These are phyloP conservation scores for Cardamine occulta DNA, from an alignment of 345 rosid genomes.

Conservation along the genomic window DNA sequence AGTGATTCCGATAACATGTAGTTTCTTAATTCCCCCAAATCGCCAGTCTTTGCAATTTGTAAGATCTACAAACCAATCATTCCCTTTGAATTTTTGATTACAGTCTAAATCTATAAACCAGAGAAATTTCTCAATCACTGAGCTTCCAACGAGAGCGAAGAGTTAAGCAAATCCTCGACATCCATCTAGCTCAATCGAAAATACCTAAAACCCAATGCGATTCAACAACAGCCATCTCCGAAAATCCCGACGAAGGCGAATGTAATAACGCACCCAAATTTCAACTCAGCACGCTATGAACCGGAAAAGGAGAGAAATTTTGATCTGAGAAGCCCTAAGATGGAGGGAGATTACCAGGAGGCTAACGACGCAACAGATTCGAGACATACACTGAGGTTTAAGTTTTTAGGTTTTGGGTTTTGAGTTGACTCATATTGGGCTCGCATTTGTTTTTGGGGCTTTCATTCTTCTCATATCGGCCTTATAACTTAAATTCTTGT, in stretches of 20 bases:
- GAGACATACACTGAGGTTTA: slow-evolving; percentile 35
- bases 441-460: slow-evolving; percentile 3
- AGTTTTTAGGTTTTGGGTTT: slow-evolving; percentile 37
- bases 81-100: neutral
- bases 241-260: neutral
- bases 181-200: slow-evolving; percentile 31
- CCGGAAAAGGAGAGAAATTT: slow-evolving; percentile 30
- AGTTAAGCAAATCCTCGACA: slow-evolving; percentile 7
- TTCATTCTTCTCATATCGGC: neutral
- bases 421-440: slow-evolving; percentile 21
- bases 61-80: slow-evolving; percentile 26
- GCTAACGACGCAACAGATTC: slow-evolving; percentile 30
- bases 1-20: slow-evolving; percentile 29
- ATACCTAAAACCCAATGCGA: slow-evolving; percentile 31
- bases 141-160: neutral
- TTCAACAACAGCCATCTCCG: neutral
- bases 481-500: neutral
- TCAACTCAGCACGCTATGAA: neutral
- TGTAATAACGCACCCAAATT: neutral
- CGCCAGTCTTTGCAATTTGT: slow-evolving; percentile 20
- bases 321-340: slow-evolving; percentile 38
- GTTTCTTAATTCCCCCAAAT: slow-evolving; percentile 4
- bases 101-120: neutral
- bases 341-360: slow-evolving; percentile 31
- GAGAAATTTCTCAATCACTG: neutral